phyloP scores from a whole-genome alignment of 805 yeast species.

The Candida schatavii region DNA sequence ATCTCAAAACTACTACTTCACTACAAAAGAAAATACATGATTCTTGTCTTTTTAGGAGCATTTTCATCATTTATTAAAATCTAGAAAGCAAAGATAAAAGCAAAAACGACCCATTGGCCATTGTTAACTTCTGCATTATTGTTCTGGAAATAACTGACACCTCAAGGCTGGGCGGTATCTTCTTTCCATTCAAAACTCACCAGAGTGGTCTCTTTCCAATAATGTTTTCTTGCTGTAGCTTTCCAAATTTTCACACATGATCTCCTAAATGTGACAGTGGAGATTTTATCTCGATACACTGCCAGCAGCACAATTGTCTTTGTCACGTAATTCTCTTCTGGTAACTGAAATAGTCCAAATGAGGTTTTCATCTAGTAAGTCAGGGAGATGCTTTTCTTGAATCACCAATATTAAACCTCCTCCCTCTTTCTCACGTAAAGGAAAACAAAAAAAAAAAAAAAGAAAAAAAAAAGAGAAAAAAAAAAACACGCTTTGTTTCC shows the following conservation, averaged over 20 bases:
- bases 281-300: background rate
- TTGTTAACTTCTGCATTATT: background rate
- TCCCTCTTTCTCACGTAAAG: too few relatives aligned
- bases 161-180: too few relatives aligned
- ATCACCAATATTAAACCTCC: conserved; percentile 1
- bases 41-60: conserved; percentile 7
- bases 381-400: background rate
- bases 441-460: conserved; percentile 3
- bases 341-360: conserved; percentile 5
- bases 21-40: conserved; percentile 5
- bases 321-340: conserved; percentile 5
- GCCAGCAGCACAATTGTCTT: background rate
- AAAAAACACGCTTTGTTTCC: background rate
- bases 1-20: conserved; percentile 7
- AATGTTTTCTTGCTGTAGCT: conserved; percentile 3
- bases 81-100: conserved; percentile 9
- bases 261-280: conserved; percentile 1
- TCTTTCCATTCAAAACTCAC: background rate
- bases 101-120: background rate
- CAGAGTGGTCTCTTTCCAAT: background rate
- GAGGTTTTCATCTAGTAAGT: background rate
- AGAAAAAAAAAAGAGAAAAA: conserved; percentile 3
- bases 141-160: background rate
- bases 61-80: conserved; percentile 9
- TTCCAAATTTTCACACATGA: conserved; percentile 4